Base-by-base conservation (phyloP, 176 grass and related monocot species). In the Alloteropsis semialata region DNA sequence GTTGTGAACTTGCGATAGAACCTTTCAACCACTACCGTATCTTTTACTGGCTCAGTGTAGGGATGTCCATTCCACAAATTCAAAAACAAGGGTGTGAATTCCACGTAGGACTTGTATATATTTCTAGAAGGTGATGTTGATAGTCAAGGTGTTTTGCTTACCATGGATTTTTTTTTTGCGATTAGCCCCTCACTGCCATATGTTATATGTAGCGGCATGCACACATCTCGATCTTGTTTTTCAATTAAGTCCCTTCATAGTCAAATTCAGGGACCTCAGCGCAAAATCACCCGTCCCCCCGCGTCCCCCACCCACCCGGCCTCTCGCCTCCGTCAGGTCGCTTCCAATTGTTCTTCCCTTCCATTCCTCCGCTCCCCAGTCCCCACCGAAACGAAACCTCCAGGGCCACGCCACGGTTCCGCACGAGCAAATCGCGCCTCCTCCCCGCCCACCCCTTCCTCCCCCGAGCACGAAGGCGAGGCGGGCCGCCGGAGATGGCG, bases 401-500 rank as follows among this genome's bases (percentile, higher is more conserved):
- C 10, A 72, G 55, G 27, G 55, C 72, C 78, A 82, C 78, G 88
- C 64, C 64, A 86, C 83, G 9, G 44, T 82, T 69, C 43, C 69
- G 4, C 45, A 32, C 22, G 10, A 46, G 7, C 88, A 41, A 86
- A 77, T 81, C 87, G 17, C 51, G 24, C 61, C 69, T 19, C 76
- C 82, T 43, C 17, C 34, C 21, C 82, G 42, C 17, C 27, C 24
- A 22, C 69, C 24, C 77, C 45, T 25, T 25, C 36, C 81, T 54
- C 28, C 62, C 49, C 16, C 19, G 65, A 49, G 50, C 22, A 36
- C 72, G 34, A 53, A 15, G 42, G 48, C 73, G 50, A 36, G 18
- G 10, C 29, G 42, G 42, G 61, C 49, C 36, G 61, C 82, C 29
- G 73, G 77, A 77, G 65, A 95, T 95, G 90, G 91, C 87, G 28